Base-by-base conservation (phyloP, 2,329 filamentous ascomycete genomes). In the Neofusicoccum laricinum region DNA sequence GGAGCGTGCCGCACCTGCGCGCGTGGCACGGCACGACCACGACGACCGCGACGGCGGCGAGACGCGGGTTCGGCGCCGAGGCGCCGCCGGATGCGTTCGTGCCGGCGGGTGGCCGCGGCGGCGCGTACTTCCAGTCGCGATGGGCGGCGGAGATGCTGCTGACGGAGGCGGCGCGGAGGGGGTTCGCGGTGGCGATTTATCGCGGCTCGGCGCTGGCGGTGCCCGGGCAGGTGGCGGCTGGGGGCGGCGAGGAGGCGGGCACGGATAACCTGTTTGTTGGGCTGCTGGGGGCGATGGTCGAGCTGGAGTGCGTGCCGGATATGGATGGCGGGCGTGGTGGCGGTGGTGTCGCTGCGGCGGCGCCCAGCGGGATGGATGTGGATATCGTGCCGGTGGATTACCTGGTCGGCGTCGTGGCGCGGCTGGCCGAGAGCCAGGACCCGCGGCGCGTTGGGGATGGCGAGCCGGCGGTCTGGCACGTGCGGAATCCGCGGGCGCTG, bases 111-210 rank as follows among this genome's bases (percentile, higher is more conserved):
- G 25, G 15, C 4, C 38, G 45, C 4, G n/a, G 17, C 34, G 50
- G 41, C 40, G 59, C 32, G 21, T 62, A 62, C 59, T 62, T 62
- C 59, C 32, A 62, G 30, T 40, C 59, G 14, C 59, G 59, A 32
- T 62, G 59, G 59, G 59, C 38, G 12, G 59, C 59, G 14, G 59
- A 62, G 45, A 49, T 36, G 17, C 59, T 62, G 3, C 43, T 62
- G 11, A 36, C 30, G 4, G 21, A 34, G 5, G 59, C 59, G 4
- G 59, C 59, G 17, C 48, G 32, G 12, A 25, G 59, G n/a, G 59
- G 45, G 4, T 17, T 62, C 14, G 25, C 59, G 12, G 45, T 62
- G 32, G 40, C 59, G 21, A 51, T 62, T 25, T 50, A 50, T 30
- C 59, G 59, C 51, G 51, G 34, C 11, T 41, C 55, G n/a, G 55